These are phyloP conservation scores for Vitis amurensis DNA, from an alignment of 164 flowering plant genomes.

Conservation along the genomic window DNA sequence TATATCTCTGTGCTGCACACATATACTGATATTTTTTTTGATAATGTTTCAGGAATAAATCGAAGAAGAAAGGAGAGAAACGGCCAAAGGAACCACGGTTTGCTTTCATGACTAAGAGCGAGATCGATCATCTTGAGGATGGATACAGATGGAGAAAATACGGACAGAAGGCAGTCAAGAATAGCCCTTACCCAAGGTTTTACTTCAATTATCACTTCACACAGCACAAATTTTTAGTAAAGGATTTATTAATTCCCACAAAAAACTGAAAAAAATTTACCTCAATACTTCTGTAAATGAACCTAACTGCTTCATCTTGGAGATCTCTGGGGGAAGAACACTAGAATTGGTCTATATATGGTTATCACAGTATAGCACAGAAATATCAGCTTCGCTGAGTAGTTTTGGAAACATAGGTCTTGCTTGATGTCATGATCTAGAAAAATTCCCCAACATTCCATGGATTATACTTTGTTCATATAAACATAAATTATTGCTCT, in stretches of 20 bases:
- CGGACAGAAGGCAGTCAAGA: constrained; percentile 76
- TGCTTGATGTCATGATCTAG: not conserved
- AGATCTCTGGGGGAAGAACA: too few species aligned
- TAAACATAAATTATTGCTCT: not conserved
- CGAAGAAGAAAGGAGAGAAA: constrained; percentile 50
- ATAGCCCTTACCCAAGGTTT: constrained; percentile 71
- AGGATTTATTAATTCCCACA: too few species aligned
- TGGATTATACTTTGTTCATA: not conserved
- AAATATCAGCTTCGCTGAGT: too few species aligned
- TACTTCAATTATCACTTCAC: not conserved
- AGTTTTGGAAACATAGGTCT: too few species aligned
- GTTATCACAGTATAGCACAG: too few species aligned
- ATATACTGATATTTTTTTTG: not conserved
- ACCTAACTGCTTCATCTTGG: too few species aligned
- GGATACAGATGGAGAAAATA: constrained; percentile 80
- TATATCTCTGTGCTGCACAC: too few species aligned
- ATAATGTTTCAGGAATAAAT: constrained; percentile 25
- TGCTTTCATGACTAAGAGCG: constrained; percentile 72
- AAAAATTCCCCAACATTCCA: not conserved
- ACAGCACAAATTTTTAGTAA: too few species aligned
- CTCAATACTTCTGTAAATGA: too few species aligned
- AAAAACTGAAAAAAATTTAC: too few species aligned
- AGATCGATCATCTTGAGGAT: constrained; percentile 73
- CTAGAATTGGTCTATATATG: too few species aligned
- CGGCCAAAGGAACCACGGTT: constrained; percentile 43